phyloP scores from a whole-genome alignment of 139 green algal genomes.

The Limnomonas spitsbergensis region DNA sequence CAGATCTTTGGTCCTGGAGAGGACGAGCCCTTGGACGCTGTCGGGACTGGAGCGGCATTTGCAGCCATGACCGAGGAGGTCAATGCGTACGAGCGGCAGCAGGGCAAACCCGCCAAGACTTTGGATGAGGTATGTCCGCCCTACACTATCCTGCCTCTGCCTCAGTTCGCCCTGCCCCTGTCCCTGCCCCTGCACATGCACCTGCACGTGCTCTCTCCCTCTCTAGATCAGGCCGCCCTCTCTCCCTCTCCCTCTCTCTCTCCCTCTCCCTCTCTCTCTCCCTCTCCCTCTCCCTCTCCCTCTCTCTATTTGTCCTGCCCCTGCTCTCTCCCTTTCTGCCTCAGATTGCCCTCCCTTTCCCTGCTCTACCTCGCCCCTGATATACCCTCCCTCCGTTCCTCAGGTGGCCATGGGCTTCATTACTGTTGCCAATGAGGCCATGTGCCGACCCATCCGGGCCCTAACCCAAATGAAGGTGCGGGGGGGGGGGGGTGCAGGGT shows the following conservation, averaged over 20 bases:
- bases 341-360: too few relatives aligned
- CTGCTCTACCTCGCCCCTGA: too few relatives aligned
- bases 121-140: constrained; percentile 59
- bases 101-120: constrained; percentile 45
- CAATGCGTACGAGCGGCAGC: constrained; percentile 10
- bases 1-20: constrained; percentile 84
- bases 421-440: constrained; percentile 93
- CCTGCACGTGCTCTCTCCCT: too few relatives aligned
- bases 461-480: constrained; percentile 81
- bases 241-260: too few relatives aligned
- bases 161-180: not conserved
- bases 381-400: too few relatives aligned
- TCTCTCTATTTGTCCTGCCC: too few relatives aligned
- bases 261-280: too few relatives aligned
- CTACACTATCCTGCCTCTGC: not conserved
- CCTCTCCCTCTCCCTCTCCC: too few relatives aligned
- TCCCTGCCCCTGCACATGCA: too few relatives aligned
- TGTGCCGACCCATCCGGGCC: constrained; percentile 92
- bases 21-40: constrained; percentile 75
- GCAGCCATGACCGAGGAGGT: constrained; percentile 44
- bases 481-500: too few relatives aligned
- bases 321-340: too few relatives aligned
- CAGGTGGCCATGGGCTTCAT: constrained; percentile 83
- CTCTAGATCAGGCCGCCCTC: too few relatives aligned
- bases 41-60: constrained; percentile 56